Conservation (phyloP, 2,329 filamentous ascomycete genomes). For the Aspergillus sp. region DNA sequence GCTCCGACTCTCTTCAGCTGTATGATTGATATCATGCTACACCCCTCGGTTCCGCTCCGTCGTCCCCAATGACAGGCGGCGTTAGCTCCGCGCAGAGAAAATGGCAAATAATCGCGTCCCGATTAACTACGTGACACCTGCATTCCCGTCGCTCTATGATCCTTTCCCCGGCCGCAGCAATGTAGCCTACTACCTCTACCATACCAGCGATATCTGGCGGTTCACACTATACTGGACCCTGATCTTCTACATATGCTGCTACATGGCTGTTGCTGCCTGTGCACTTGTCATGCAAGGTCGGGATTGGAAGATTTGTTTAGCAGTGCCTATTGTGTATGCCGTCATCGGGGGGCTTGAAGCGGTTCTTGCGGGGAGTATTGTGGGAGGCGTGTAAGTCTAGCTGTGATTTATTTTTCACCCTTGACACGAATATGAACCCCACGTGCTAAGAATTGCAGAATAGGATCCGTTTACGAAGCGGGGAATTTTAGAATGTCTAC, state of each 20-base stretch:
- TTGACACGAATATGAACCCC: background rate
- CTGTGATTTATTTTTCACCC: constrained; percentile 6
- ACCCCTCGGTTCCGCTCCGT: background rate
- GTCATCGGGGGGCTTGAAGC: constrained; percentile 74
- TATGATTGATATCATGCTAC: constrained; percentile 7
- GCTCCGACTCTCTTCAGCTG: background rate
- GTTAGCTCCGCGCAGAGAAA: background rate
- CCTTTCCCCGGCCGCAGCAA: constrained; percentile 59
- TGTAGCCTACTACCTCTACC: constrained; percentile 67
- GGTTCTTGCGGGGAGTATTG: constrained; percentile 74
- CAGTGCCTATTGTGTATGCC: constrained; percentile 69
- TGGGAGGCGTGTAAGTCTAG: constrained; percentile 70
- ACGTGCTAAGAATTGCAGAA: constrained; percentile 45
- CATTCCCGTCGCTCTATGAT: constrained; percentile 82
- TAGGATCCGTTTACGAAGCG: constrained; percentile 76
- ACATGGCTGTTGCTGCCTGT: constrained; percentile 69
- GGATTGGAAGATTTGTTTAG: constrained; percentile 58
- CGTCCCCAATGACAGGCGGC: constrained; percentile 9
- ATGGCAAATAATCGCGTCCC: constrained; percentile 48
- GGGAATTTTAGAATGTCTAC: constrained; percentile 91
- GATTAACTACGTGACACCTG: constrained; percentile 64
- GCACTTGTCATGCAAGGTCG: constrained; percentile 69
- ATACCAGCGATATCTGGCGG: constrained; percentile 75
- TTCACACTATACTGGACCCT: constrained; percentile 88
- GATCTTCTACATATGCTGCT: constrained; percentile 73